Base-by-base conservation (phyloP, 2,329 filamentous ascomycete genomes). In the Endocalyx cinctus region DNA sequence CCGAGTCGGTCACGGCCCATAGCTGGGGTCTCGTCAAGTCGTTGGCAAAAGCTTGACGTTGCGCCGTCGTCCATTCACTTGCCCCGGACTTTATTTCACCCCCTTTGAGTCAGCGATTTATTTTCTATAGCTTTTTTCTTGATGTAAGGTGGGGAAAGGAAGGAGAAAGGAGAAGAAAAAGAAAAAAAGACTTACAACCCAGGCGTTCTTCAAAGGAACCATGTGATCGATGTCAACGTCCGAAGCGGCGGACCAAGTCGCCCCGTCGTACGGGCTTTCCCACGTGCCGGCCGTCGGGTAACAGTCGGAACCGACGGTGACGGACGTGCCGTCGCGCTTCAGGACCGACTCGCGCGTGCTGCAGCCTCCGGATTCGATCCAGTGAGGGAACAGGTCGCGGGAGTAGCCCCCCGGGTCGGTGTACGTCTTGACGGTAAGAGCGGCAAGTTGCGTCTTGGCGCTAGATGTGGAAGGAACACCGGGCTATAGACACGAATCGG, bases 191-290 rank as follows among this genome's bases (percentile, higher is more conserved):
- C 68, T 50, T 46, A 79, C 75, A 41, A 83, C 78, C 85, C 84
- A 90, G 5, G 85, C 84, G 51, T 89, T 87, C 54, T 82, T 81
- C 40, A 94, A 58, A 1, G 87, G 85, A 3, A 94, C 84, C 62
- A 92, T 70, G 56, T 92, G 87, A 57, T 92, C 87, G 39, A 92
- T 90, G 47, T 90, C 84, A 1, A 92, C 58, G 47, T 89, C 82
- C 13, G 69, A 73, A 1, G 84, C 74, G 1, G 67, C 64, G 0
- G 76, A 82, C 81, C 82, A 87, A 2, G 69, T 77, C 1, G 64
- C 79, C 12, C 84, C 84, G 50, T 90, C 86, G 54, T 84, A 92
- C 0, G 83, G 82, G 22, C 75, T 81, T 25, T 57, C 60, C 86
- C 87, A 92, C 0, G 64, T 68, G 5, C 87, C 86, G 4, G 74